A percentile compares a stretch with the other conserved stretches of the same genome.
These are phyloP conservation scores for Nymphaea thermarum DNA, from an alignment of 164 flowering plant species.

Conservation along the genomic window DNA sequence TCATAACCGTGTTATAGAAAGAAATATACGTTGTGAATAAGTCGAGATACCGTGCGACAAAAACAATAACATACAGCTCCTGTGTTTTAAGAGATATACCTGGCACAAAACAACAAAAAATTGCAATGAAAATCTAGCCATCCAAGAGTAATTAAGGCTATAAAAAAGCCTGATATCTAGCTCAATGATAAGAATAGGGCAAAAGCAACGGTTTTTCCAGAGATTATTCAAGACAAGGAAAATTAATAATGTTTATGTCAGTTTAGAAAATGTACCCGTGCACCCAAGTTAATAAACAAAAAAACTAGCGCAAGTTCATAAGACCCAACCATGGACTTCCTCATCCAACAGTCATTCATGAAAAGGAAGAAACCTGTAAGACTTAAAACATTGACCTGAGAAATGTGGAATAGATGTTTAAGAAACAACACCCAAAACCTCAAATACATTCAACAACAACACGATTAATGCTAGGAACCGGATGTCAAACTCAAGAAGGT, in stretches of 20 bases:
- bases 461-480: too few relatives aligned
- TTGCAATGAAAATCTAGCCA: neutral
- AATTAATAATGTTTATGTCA: neutral
- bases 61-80: conserved; percentile 48
- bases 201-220: neutral
- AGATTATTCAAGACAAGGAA: neutral
- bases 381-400: too few relatives aligned
- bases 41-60: conserved; percentile 42
- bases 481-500: too few relatives aligned
- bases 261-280: neutral
- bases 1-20: conserved; percentile 46
- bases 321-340: too few relatives aligned
- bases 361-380: too few relatives aligned
- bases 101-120: conserved; percentile 11
- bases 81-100: conserved; percentile 64
- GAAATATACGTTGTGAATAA: conserved; percentile 32
- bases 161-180: neutral
- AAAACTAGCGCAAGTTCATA: too few relatives aligned
- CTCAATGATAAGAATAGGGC: neutral
- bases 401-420: too few relatives aligned
- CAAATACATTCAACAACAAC: too few relatives aligned
- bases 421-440: too few relatives aligned
- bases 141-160: neutral
- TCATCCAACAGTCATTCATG: too few relatives aligned
- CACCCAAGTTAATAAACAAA: neutral